Conservation (phyloP, 2,329 filamentous ascomycete genomes). For the Emmonsiellopsis sp. region DNA sequence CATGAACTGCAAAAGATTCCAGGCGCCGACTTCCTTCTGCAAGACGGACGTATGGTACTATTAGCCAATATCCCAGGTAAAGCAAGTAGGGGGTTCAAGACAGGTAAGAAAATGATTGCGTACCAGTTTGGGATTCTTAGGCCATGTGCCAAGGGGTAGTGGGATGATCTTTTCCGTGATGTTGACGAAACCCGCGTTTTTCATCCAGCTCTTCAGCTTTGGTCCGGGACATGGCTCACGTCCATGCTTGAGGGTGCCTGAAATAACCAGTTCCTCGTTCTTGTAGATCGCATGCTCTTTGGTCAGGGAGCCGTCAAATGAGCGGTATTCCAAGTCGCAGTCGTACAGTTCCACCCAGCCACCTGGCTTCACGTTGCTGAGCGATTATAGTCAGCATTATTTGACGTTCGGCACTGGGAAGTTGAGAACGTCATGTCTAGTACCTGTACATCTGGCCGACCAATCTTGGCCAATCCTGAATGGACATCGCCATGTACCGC, state of each 20-base stretch:
- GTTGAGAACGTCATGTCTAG: background rate
- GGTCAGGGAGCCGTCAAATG: background rate
- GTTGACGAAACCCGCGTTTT: slow-evolving; percentile 18
- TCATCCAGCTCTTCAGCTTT: slow-evolving; percentile 10
- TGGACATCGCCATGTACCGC: slow-evolving; percentile 40
- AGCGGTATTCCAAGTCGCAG: background rate
- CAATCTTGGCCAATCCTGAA: slow-evolving; percentile 44
- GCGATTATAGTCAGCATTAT: slow-evolving; percentile 6
- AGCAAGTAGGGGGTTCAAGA: background rate
- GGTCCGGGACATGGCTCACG: slow-evolving; percentile 10
- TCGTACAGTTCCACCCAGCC: slow-evolving; percentile 19
- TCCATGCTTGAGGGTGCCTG: slow-evolving; percentile 1
- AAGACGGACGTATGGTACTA: background rate
- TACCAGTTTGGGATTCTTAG: slow-evolving; percentile 17
- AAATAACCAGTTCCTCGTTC: background rate
- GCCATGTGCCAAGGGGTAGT: slow-evolving; percentile 18
- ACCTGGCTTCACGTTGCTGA: slow-evolving; percentile 18
- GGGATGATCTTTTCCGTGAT: slow-evolving; percentile 17
- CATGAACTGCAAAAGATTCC: slow-evolving; percentile 10
- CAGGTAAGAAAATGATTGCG: too few relatives aligned
- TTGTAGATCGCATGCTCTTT: background rate
- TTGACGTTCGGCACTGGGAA: background rate
- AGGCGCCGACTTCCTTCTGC: slow-evolving; percentile 15
- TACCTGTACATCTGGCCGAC: slow-evolving; percentile 38
- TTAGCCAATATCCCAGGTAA: background rate